Base-by-base conservation (phyloP, 2,329 filamentous ascomycete species). In the Fusarium papillatum region DNA sequence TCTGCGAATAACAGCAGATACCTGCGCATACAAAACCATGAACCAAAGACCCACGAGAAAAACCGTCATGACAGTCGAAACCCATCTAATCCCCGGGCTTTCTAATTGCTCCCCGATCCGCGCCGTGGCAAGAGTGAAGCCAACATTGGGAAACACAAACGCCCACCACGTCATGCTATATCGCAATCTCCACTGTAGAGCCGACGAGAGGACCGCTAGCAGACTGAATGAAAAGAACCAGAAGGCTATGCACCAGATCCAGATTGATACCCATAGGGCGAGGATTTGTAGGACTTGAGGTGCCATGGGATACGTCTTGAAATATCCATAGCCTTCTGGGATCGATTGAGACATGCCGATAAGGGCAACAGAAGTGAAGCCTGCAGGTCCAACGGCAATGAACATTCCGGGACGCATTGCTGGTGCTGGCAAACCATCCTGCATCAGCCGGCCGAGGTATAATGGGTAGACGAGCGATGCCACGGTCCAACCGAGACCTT, bases 121-220 rank as follows among this genome's bases (percentile, higher is more conserved):
- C 1, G 61, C 77, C 5, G 79, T 80, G 5, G 78, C 79, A 13
- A 80, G 69, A 1, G 74, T 72, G 24, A 79, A 80, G 8, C 79
- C 79, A 7, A 80, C 70, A n/a, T 80, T 80, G 7, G 79, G 78
- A n/a, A 80, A 80, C 9, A 80, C 73, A 50, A 80, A 72, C 9
- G 79, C 77, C 78, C 79, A 80, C 79, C 79, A 80, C 5, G 75
- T 66, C 77, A 80, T 76, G n/a, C 78, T 78, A 16, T 76, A 80
- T 10, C 77, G 69, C 9, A 80, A 53, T 31, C 65, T 78, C 68
- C 69, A 74, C 14, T 68, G 71, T 1, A 71, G 19, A 1, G 68
- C 69, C 2, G 74, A 72, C 1, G 72, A 72, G 11, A 80, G 19
- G 0, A 78, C 78, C 1, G 80, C 75, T 16, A 81, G 61, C 1